Percentiles rank a stretch among this genome's conserved stretches.
These are phyloP conservation scores for Lyophyllum semitale DNA, from an alignment of 768 basidiomycete species.

Conservation along the genomic window DNA sequence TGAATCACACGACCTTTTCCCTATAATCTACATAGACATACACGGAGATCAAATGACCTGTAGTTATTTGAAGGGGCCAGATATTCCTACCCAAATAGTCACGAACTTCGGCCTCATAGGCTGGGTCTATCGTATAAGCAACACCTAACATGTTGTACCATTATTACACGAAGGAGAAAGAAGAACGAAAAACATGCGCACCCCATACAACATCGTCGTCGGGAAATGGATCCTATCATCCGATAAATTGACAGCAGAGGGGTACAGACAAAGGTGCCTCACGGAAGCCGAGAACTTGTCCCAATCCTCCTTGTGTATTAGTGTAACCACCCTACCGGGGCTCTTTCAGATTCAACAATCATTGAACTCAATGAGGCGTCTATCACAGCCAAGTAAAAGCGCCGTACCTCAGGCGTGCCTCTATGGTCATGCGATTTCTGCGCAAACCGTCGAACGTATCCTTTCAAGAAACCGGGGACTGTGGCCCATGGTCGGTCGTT, in stretches of 20 bases:
- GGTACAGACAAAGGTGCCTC: constrained; percentile 16
- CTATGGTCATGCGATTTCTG: constrained; percentile 93
- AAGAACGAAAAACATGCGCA: constrained; percentile 21
- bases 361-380: too few relatives aligned
- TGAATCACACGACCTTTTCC: constrained; percentile 82
- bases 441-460: constrained; percentile 87
- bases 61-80: not conserved
- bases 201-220: constrained; percentile 88
- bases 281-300: constrained; percentile 70
- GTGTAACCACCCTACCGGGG: constrained; percentile 88
- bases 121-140: constrained; percentile 85
- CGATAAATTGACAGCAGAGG: not conserved
- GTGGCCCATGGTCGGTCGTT: not conserved
- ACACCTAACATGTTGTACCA: constrained; percentile 50
- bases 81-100: constrained; percentile 70
- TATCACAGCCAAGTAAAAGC: not conserved
- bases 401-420: constrained; percentile 76
- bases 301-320: constrained; percentile 90
- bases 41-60: too few relatives aligned
- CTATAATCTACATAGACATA: constrained; percentile 61
- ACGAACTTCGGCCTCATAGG: constrained; percentile 71
- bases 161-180: not conserved
- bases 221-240: constrained; percentile 64
- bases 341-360: constrained; percentile 41
- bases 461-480: constrained; percentile 87